Base-by-base conservation (phyloP, 768 basidiomycete genomes). In the Pleurotus platypus region DNA sequence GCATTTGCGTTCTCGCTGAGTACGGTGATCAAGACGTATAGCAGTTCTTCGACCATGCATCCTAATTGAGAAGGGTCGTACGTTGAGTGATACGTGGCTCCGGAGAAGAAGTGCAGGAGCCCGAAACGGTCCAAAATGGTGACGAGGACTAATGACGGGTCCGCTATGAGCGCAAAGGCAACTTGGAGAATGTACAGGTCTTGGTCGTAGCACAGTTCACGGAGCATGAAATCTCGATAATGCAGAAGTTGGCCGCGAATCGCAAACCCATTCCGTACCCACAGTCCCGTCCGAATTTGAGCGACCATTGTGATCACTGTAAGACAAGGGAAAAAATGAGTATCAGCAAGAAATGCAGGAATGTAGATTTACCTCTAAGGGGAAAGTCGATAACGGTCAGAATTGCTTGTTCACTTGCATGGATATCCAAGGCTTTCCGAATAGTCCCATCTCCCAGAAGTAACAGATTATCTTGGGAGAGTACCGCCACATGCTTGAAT, bases 231-330 rank as follows among this genome's bases (percentile, higher is more conserved):
- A 68, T 98, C 96, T 24, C 94, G 89, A 69, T 99, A 99, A 68
- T 98, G 96, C 53, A 95, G 81, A 3, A 94, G 78, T 69, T 98
- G 97, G 0, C 94, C 94, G 1, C 96, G 88, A 62, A 98, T 95
- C 13, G 90, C 90, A 65, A 94, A 92, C 3, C 97, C 97, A 63
- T 99, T 99, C 55, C 96, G 89, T 6, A 97, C 95, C 97, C 97
- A 99, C 3, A 98, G 79, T 0, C 94, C 94, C 0, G 92, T 90
- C 22, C 94, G 85, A 50, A 98, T 93, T 68, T 98, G 97, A 0
- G 95, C 94, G 46, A 96, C 87, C 87, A 95, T 93, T 1, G 87
- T 83, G 24, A 94, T 76, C 5, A 92, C 93, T 94, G 20, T 8
- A 27, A 22, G 58, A 18, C 59, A 46, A n/a, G 22, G 35, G 20